Conservation (phyloP, 1,284 basidiomycete species). For the Malassezia nana region DNA sequence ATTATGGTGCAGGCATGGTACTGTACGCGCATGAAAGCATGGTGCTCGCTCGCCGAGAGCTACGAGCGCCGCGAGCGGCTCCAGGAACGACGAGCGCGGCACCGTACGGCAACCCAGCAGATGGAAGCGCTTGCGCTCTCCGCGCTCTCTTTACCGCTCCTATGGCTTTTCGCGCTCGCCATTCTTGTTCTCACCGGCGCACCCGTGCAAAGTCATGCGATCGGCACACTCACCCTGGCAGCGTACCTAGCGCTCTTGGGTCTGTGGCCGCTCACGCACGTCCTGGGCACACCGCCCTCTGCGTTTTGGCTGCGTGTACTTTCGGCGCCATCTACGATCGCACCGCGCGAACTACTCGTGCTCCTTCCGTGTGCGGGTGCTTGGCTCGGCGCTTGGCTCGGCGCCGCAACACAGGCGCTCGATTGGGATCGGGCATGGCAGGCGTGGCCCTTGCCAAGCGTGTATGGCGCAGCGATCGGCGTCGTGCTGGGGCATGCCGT, state of each 20-base stretch:
- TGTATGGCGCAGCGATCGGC: constrained; percentile 9
- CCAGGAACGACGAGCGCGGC: not conserved
- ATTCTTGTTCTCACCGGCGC: constrained; percentile 4
- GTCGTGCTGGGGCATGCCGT: constrained; percentile 6
- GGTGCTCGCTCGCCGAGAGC: constrained; percentile 6
- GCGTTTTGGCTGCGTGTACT: constrained; percentile 8
- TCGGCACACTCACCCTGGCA: constrained; percentile 10
- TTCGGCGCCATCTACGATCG: not conserved
- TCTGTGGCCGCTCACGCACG: constrained; percentile 12
- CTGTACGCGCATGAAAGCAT: constrained; percentile 2
- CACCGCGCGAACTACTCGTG: constrained; percentile 7
- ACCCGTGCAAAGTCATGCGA: not conserved
- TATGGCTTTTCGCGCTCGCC: not conserved
- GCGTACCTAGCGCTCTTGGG: constrained; percentile 13
- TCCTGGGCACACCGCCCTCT: constrained; percentile 13
- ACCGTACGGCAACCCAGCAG: not conserved
- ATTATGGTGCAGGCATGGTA: constrained; percentile 15
- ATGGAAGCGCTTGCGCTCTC: constrained; percentile 15
- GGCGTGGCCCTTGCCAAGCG: constrained; percentile 14
- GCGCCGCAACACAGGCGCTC: constrained; percentile 2
- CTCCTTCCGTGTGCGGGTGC: constrained; percentile 3
- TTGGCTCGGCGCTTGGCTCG: constrained; percentile 1
- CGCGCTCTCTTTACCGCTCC: constrained; percentile 8
- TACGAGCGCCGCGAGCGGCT: constrained; percentile 7
- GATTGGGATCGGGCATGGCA: constrained; percentile 18